Evolutionary conservation across 495 filamentous ascomycete species (phyloP), one percentile per base, ranked within the genome.

Genomic region (Hypomontagnella submonticulosa): DNA sequence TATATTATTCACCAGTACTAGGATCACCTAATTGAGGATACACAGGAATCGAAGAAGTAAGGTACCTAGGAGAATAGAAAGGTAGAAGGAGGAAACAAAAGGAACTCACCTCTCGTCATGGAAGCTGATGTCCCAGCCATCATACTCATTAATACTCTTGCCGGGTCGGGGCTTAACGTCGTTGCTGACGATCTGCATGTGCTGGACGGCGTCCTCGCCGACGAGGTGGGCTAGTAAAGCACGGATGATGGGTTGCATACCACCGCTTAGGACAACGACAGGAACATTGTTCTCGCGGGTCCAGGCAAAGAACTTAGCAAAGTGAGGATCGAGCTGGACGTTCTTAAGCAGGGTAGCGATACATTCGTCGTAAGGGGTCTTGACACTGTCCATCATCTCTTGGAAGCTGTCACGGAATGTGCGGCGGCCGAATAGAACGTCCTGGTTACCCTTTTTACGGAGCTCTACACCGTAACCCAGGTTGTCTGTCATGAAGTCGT

Each of bases 401-500:
- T 84, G 83, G 84, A 97, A 98, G 34, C 87, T 83, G 71, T 95
- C 92, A 15, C 93, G 86, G 80, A 98, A 98, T 40, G 83, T 82
- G 50, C 84, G 79, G 8, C 79, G 84, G 57, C 82, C 84, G 16
- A 86, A 76, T 6, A 97, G 85, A 13, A 92, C 88, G 66, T 90
- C 90, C 34, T 83, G 63, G 77, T 93, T 96, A 49, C 84, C 82
- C 72, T 86, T 73, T 43, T 78, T 80, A 46, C 94, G 90, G 38
- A 84, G 84, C 59, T 82, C 83, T 4, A 74, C 63, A 43, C 94
- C 94, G 70, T 85, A 96, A 52, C 94, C 95, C 18, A 96, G 83
- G 76, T 92, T 96, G 80, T 98, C 95, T 50, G 93, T 97, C 79
- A 97, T 82, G 77, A 83, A 95, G 81, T 97, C 93, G 82, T 98